Percentiles rank a stretch among this genome's conserved stretches.
phyloP scores from a whole-genome alignment of 345 rosid genomes.

The Psidium guajava region DNA sequence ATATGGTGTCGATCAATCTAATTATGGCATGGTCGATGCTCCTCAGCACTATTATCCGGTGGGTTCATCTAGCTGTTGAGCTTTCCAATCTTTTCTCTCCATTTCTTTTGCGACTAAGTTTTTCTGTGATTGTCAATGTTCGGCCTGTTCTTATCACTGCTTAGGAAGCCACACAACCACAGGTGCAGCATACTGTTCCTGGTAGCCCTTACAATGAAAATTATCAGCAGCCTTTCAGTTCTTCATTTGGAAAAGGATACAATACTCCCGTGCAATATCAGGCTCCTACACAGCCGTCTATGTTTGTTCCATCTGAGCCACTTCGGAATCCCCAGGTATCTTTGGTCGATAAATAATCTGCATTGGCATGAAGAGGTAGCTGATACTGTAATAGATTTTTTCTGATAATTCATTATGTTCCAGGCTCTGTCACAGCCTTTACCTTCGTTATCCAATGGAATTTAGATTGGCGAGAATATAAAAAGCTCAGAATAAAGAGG shows the following conservation, averaged over 20 bases:
- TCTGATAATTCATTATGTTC: background rate
- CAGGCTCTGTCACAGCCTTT: background rate
- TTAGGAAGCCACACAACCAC: slow-evolving; percentile 25
- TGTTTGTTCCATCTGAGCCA: slow-evolving; percentile 65
- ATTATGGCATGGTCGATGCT: slow-evolving; percentile 15
- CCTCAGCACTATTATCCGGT: slow-evolving; percentile 43
- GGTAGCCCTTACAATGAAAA: slow-evolving; percentile 43
- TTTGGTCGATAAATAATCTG: background rate
- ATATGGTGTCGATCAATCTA: slow-evolving; percentile 18
- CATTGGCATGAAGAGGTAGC: background rate
- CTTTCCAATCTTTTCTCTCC: background rate
- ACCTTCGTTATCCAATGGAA: background rate
- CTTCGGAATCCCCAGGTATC: slow-evolving; percentile 57
- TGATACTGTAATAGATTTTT: background rate
- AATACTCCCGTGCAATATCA: slow-evolving; percentile 21
- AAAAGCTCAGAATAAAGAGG: background rate
- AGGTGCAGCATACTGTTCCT: slow-evolving; percentile 34
- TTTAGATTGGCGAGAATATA: background rate
- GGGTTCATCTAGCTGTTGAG: background rate
- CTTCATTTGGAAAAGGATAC: slow-evolving; percentile 31
- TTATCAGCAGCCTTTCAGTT: slow-evolving; percentile 40
- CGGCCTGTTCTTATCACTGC: slow-evolving; percentile 1
- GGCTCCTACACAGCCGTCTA: slow-evolving; percentile 23
- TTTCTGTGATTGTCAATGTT: background rate
- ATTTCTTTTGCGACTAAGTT: background rate